Evolutionary conservation across 495 filamentous ascomycete genomes (phyloP), one percentile per base, ranked within the genome.

Genomic region (Xylaria castorea): DNA sequence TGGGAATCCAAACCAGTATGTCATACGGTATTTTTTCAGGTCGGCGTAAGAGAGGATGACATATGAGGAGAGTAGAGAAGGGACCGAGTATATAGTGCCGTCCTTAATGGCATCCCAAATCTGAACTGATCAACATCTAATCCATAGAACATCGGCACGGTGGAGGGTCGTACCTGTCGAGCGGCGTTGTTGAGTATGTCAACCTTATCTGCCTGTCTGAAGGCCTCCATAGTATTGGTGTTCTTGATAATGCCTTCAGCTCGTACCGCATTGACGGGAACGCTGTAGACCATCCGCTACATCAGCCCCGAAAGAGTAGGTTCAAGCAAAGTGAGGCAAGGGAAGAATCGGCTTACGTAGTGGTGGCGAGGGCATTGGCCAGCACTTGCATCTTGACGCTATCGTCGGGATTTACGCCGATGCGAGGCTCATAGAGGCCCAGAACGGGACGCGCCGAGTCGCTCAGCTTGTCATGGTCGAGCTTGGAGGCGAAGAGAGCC

Each of bases 71-170:
- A 99, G 89, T 12, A 98, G 85, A 38, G 95, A 97, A 16, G 97
- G 96, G 40, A 93, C 93, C 14, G 93, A 95, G 80, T 95, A 97
- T 74, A 99, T 97, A 8, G 93, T 97, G 25, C 95, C 95, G 80
- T 99, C 96, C 73, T 92, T 89, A 75, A 98, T 97, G 34, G 96
- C 96, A 83, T 98, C 94, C 97, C 95, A 98, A 65, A 99, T 93
- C 93, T 97, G 75, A 38, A 77, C 66, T 67, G 42, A 79, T 58
- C 53, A 73, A 42, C 22, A 68, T 40, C 44, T 30, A 27, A 27
- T 73, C n/a, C 53, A 60, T 18, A 25, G 9, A 36, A 42, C 55
- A 36, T 14, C 16, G n/a, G 30, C 34, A 64, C 40, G 34, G 16
- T 62, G 53, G 57, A 53, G 36, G 65, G 46, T 81, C 87, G 76